Percentiles rank a stretch among this genome's conserved stretches.
Evolutionary conservation across 1,284 basidiomycete genomes (phyloP).

Genomic region (Cryptococcus deneoformans): DNA sequence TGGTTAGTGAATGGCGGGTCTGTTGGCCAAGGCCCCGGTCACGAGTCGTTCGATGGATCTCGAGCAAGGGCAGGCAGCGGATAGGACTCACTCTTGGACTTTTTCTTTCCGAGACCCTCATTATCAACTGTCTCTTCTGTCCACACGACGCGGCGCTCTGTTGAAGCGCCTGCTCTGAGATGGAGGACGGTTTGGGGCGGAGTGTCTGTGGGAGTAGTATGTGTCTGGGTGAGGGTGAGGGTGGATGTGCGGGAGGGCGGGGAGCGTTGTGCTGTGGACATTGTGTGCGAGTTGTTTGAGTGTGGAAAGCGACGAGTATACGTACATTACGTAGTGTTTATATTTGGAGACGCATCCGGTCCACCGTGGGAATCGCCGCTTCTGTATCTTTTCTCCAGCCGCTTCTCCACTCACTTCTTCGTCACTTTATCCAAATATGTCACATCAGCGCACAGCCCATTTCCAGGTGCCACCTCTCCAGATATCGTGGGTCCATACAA

Average conservation of each 20-base stretch:
- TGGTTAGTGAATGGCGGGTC: background rate
- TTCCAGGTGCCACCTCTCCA: constrained; percentile 32
- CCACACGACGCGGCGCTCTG: constrained; percentile 47
- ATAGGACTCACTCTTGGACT: constrained; percentile 50
- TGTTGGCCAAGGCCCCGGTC: background rate
- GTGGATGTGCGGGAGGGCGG: constrained; percentile 28
- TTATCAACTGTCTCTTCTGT: constrained; percentile 52
- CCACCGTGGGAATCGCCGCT: too few species aligned
- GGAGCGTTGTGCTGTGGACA: background rate
- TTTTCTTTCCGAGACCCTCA: constrained; percentile 52
- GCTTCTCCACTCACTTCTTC: background rate
- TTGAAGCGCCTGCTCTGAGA: constrained; percentile 41
- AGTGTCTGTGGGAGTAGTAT: constrained; percentile 8
- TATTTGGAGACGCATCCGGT: too few species aligned
- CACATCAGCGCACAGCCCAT: background rate
- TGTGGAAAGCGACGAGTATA: too few species aligned
- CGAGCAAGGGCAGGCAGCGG: background rate
- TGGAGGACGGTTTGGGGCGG: constrained; percentile 33
- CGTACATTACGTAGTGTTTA: too few species aligned
- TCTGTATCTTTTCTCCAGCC: too few species aligned
- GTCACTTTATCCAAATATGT: constrained; percentile 2
- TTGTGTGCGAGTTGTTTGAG: background rate
- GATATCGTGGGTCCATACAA: constrained; percentile 26
- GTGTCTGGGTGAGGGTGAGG: constrained; percentile 12
- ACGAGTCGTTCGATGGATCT: background rate